Evolutionary conservation across 768 basidiomycete genomes (phyloP).

Genomic region (Infundibulicybe gibba): DNA sequence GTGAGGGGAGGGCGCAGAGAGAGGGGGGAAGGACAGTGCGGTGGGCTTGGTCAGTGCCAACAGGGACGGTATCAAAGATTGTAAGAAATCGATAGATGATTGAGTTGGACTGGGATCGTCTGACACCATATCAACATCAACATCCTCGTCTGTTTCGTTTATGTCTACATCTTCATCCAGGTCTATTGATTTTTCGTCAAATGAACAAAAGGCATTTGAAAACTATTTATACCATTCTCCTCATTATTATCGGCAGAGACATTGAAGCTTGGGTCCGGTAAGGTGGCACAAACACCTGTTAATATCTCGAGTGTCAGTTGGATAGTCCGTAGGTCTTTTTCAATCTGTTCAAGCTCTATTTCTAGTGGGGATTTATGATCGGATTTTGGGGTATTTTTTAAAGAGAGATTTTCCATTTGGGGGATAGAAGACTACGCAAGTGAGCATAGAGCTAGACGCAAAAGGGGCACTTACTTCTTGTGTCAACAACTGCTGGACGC

Average conservation of each 20-base stretch:
- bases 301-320: slow-evolving; percentile 86
- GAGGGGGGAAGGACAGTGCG: slow-evolving; percentile 77
- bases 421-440: slow-evolving; percentile 16
- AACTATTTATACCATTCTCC: slow-evolving; percentile 8
- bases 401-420: slow-evolving; percentile 50
- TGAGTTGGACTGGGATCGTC: slow-evolving; percentile 34
- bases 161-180: slow-evolving; percentile 32
- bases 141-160: slow-evolving; percentile 31
- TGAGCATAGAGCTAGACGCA: neutral
- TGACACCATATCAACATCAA: slow-evolving; percentile 35
- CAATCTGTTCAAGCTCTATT: slow-evolving; percentile 68
- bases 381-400: slow-evolving; percentile 65
- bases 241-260: slow-evolving; percentile 33
- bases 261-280: slow-evolving; percentile 69
- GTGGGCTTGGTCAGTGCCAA: slow-evolving; percentile 73
- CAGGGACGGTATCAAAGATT: slow-evolving; percentile 63
- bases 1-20: slow-evolving; percentile 64
- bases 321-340: slow-evolving; percentile 66
- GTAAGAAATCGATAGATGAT: slow-evolving; percentile 42
- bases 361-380: slow-evolving; percentile 75
- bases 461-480: slow-evolving; percentile 38
- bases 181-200: too few relatives aligned
- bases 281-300: slow-evolving; percentile 82
- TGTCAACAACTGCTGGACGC: slow-evolving; percentile 48
- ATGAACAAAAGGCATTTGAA: too few relatives aligned